Conservation (phyloP, 176 grass and related monocot species). For the Aegilops longissima region DNA sequence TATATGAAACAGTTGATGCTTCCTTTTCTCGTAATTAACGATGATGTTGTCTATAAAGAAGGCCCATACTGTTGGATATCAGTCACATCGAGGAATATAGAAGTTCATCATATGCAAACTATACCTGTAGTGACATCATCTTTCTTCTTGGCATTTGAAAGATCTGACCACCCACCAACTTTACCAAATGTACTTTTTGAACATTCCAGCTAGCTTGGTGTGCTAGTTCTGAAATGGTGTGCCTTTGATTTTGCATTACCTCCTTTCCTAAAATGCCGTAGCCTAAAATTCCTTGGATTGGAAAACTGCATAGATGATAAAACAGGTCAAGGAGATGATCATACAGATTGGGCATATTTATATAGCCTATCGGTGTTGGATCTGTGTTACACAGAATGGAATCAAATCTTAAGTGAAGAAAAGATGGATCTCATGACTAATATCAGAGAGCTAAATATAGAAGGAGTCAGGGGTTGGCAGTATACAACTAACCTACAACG, state of each 20-base stretch:
- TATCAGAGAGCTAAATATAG: neutral
- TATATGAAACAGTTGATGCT: no score
- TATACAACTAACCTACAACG: neutral
- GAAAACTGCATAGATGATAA: neutral
- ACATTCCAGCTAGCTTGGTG: neutral
- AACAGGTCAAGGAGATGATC: neutral
- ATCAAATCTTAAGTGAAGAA: neutral
- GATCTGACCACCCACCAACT: neutral
- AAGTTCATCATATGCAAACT: neutral
- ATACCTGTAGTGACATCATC: neutral
- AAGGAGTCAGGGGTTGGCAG: neutral
- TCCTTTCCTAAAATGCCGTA: neutral
- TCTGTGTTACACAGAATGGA: neutral
- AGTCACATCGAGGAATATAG: neutral
- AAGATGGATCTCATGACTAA: neutral
- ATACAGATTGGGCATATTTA: neutral
- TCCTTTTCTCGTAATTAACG: neutral
- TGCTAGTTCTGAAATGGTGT: neutral
- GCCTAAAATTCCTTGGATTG: slow-evolving; percentile 5
- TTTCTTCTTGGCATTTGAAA: neutral
- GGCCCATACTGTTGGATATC: neutral
- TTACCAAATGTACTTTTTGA: neutral
- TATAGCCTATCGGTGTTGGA: neutral
- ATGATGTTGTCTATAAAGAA: neutral
- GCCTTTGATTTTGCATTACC: slow-evolving; percentile 8